phyloP scores from a whole-genome alignment of 2,329 filamentous ascomycete species.

The Exophiala alcalophila region DNA sequence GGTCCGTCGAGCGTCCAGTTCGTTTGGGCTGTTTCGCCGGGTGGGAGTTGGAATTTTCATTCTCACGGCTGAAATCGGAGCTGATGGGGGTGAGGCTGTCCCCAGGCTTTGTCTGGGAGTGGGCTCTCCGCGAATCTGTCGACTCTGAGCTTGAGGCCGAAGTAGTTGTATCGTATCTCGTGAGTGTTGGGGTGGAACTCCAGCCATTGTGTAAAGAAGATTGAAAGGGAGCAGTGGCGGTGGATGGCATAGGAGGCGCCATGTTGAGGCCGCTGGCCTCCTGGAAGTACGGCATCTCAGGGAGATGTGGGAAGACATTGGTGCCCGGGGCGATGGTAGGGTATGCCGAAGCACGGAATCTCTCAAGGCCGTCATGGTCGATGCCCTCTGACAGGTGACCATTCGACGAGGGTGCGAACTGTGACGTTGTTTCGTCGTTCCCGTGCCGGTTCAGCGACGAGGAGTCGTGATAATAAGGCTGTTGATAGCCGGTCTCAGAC shows the following conservation, averaged over 20 bases:
- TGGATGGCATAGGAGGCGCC: slow-evolving; percentile 1
- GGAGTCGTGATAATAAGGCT: too few species aligned
- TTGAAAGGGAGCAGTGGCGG: neutral
- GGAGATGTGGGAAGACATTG: too few species aligned
- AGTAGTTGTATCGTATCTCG: slow-evolving; percentile 5
- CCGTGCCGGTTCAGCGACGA: too few species aligned
- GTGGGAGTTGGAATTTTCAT: neutral
- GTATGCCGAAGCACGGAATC: too few species aligned
- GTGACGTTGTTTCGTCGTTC: too few species aligned
- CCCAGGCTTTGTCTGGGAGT: neutral
- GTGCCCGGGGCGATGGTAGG: neutral
- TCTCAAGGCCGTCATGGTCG: too few species aligned
- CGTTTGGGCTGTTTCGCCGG: neutral
- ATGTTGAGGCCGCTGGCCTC: neutral
- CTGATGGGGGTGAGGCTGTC: slow-evolving; percentile 5
- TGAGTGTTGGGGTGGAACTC: neutral
- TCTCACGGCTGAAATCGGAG: slow-evolving; percentile 14
- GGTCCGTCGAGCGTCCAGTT: neutral
- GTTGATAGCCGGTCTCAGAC: too few species aligned
- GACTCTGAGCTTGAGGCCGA: slow-evolving; percentile 16
- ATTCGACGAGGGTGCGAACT: neutral
- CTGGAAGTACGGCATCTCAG: neutral
- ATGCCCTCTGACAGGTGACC: too few species aligned
- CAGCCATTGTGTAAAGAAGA: slow-evolving; percentile 1
- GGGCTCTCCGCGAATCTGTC: slow-evolving; percentile 1